These are phyloP conservation scores for Aspergillus chevalieri DNA, from an alignment of 2,329 filamentous ascomycete species.

Conservation along the genomic window DNA sequence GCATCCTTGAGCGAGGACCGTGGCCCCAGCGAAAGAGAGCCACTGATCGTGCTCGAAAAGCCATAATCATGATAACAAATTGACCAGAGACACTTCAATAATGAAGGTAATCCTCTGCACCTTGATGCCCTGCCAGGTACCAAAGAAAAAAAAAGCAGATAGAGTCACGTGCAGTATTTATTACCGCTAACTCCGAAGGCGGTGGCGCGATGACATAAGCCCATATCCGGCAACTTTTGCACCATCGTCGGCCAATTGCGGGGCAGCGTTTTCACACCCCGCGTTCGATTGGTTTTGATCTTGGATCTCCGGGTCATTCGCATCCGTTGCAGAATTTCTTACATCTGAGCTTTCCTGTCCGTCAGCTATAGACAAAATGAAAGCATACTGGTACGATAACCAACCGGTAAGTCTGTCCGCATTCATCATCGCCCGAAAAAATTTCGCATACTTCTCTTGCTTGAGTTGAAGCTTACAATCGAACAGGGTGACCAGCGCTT, in stretches of 20 bases:
- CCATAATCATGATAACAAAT: conserved; percentile 20
- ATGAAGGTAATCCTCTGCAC: neutral
- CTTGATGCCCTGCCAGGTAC: neutral
- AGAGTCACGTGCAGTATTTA: conserved; percentile 10
- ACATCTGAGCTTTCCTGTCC: neutral
- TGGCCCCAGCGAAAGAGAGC: conserved; percentile 23
- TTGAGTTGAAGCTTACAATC: conserved; percentile 2
- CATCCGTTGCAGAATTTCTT: neutral
- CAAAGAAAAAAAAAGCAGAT: conserved; percentile 8
- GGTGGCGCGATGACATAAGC: conserved; percentile 15
- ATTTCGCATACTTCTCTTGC: neutral
- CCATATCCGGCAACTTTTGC: conserved; percentile 14
- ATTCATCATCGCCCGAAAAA: neutral
- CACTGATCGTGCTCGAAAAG: conserved; percentile 28
- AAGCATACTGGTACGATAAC: conserved; percentile 67
- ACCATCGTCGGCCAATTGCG: conserved; percentile 26
- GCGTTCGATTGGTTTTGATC: conserved; percentile 5
- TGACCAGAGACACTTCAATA: neutral
- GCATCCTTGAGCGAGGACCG: conserved; percentile 15
- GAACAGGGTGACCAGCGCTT: conserved; percentile 84
- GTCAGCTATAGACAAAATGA: conserved; percentile 47
- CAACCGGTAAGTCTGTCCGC: conserved; percentile 43
- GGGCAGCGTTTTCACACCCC: conserved; percentile 21
- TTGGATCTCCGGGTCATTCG: conserved; percentile 2
- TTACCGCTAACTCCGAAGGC: conserved; percentile 13